phyloP scores from a whole-genome alignment of 169 alveolate genomes.

The Plasmodium knowlesi region DNA sequence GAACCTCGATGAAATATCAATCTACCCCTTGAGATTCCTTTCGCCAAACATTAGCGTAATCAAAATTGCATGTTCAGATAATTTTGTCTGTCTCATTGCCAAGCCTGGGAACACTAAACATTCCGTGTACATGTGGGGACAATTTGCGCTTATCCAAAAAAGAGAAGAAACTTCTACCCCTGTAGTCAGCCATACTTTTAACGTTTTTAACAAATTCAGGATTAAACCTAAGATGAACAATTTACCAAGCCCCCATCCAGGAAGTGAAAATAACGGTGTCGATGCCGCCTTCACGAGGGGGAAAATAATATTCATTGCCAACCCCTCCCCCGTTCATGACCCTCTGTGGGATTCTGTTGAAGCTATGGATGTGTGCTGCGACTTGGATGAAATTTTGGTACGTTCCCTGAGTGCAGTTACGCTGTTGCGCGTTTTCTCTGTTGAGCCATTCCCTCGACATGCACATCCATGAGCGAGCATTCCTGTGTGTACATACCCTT shows the following conservation, averaged over 20 bases:
- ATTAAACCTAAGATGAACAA: constrained; percentile 29
- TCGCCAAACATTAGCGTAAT: constrained; percentile 52
- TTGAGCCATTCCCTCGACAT: neutral
- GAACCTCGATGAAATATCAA: constrained; percentile 69
- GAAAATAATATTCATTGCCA: constrained; percentile 54
- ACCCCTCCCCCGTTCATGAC: constrained; percentile 61
- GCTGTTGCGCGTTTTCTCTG: neutral
- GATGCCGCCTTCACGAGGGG: neutral
- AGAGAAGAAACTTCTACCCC: constrained; percentile 10
- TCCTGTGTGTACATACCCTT: neutral
- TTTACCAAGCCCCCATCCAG: neutral
- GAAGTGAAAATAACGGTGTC: neutral
- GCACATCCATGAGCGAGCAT: neutral
- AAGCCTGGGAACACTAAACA: constrained; percentile 21
- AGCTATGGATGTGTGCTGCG: constrained; percentile 67
- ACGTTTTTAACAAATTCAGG: constrained; percentile 41
- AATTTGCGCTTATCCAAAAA: constrained; percentile 52
- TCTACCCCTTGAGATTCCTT: constrained; percentile 50
- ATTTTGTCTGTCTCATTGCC: constrained; percentile 63
- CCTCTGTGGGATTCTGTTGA: constrained; percentile 37
- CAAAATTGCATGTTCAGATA: constrained; percentile 72
- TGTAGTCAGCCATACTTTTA: neutral
- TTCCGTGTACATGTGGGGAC: constrained; percentile 73
- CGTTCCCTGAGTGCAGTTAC: neutral
- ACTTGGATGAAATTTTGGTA: constrained; percentile 72